A percentile compares a stretch with the other conserved stretches of the same genome.
These are phyloP conservation scores for Termitomyces sp. DNA, from an alignment of 768 basidiomycete genomes.

Conservation along the genomic window DNA sequence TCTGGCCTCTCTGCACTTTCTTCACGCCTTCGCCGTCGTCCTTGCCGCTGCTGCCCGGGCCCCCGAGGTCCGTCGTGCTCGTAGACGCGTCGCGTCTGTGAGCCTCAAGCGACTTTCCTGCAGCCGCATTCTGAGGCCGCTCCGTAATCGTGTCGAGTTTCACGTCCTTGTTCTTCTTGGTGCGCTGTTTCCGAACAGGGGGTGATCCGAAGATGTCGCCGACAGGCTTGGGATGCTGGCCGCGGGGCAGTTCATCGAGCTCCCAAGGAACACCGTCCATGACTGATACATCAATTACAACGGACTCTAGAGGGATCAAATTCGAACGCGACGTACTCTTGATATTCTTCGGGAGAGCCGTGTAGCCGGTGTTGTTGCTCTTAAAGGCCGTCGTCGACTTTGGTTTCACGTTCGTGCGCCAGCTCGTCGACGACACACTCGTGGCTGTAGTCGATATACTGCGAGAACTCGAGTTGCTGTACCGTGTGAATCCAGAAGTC, in stretches of 20 bases:
- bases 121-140: conserved; percentile 39
- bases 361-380: conserved; percentile 23
- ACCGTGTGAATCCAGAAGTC: conserved; percentile 70
- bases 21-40: conserved; percentile 48
- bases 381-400: conserved; percentile 15
- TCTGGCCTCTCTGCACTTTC: conserved; percentile 88
- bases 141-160: conserved; percentile 74
- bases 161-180: conserved; percentile 61
- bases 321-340: conserved; percentile 59
- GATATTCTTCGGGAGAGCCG: conserved; percentile 60
- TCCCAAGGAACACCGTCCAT: conserved; percentile 79
- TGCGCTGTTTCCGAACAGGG: conserved; percentile 58
- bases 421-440: conserved; percentile 69
- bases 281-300: conserved; percentile 34
- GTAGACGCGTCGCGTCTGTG: conserved; percentile 62
- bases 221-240: conserved; percentile 52
- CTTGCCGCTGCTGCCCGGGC: conserved; percentile 25
- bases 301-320: conserved; percentile 2
- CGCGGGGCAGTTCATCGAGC: conserved; percentile 62
- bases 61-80: conserved; percentile 67
- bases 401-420: conserved; percentile 51
- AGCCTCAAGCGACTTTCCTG: conserved; percentile 39
- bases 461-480: conserved; percentile 68
- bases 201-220: conserved; percentile 62
- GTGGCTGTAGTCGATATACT: conserved; percentile 81